Evolutionary conservation across 108 stramenopile species (phyloP).

Genomic region (Cyclostephanos tholiformis): DNA sequence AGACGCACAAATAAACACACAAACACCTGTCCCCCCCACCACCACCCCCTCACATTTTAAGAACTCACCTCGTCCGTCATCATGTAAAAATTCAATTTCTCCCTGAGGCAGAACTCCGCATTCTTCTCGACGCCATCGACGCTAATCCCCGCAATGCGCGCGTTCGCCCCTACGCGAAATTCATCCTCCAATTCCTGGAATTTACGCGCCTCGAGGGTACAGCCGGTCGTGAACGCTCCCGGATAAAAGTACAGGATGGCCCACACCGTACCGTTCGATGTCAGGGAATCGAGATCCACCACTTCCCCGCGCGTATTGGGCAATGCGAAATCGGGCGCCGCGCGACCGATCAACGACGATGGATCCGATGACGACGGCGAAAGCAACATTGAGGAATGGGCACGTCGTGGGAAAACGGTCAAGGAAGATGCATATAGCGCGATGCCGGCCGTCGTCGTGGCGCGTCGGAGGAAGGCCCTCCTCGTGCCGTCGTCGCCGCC

Average conservation of each 20-base stretch:
- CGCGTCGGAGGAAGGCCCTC: too few relatives aligned
- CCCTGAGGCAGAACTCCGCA: constrained; percentile 70
- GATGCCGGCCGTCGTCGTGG: too few relatives aligned
- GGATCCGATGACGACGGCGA: neutral
- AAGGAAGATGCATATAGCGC: too few relatives aligned
- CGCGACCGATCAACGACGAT: neutral
- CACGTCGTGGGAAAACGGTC: too few relatives aligned
- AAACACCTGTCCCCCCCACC: too few relatives aligned
- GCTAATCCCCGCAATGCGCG: constrained; percentile 81
- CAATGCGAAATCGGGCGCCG: constrained; percentile 68
- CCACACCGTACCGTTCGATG: constrained; percentile 54
- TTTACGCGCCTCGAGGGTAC: constrained; percentile 78
- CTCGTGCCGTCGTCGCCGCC: too few relatives aligned
- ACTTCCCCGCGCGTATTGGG: constrained; percentile 66
- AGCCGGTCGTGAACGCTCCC: constrained; percentile 81
- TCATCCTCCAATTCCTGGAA: constrained; percentile 65
- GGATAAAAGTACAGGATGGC: constrained; percentile 88
- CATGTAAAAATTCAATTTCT: constrained; percentile 78
- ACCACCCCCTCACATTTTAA: too few relatives aligned
- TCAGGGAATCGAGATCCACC: constrained; percentile 49
- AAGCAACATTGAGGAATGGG: too few relatives aligned
- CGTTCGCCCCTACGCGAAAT: constrained; percentile 52
- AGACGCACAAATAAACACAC: too few relatives aligned
- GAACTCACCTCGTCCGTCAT: constrained; percentile 54
- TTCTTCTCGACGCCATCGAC: constrained; percentile 85